Conservation (phyloP, 257 asterid species). For the Petunia axillaris region DNA sequence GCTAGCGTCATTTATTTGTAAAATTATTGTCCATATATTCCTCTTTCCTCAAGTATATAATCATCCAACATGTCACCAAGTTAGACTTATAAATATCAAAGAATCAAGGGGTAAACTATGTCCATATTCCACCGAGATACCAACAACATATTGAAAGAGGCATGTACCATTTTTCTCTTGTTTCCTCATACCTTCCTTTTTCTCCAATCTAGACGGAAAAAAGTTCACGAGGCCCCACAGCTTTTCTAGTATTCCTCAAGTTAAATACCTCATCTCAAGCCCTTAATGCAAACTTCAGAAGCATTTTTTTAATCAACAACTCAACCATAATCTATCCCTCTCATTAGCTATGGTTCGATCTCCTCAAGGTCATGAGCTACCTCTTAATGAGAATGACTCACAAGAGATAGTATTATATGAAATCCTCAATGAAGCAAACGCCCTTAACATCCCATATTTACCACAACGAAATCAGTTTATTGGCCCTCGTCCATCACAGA, state of each 20-base stretch:
- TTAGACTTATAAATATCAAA: not conserved
- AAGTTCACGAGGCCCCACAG: not conserved
- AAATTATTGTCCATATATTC: not conserved
- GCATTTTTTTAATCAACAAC: not conserved
- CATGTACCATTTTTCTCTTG: not conserved
- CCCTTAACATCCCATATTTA: constrained; percentile 25
- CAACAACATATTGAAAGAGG: not conserved
- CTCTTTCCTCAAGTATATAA: not conserved
- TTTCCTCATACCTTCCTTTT: constrained; percentile 26
- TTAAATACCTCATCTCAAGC: constrained; percentile 25
- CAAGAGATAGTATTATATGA: constrained; percentile 61
- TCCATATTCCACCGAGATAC: not conserved
- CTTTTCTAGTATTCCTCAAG: not conserved
- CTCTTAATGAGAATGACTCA: constrained; percentile 72
- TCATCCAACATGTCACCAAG: not conserved
- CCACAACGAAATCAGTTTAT: constrained; percentile 29
- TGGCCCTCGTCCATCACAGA: constrained; percentile 27
- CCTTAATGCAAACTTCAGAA: constrained; percentile 10
- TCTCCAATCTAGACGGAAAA: constrained; percentile 16
- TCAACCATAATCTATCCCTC: not conserved
- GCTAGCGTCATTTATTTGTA: not conserved
- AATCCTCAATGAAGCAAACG: constrained; percentile 55
- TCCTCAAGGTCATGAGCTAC: constrained; percentile 34
- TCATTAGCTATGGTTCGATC: constrained; percentile 35
- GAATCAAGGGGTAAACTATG: not conserved